Conservation (phyloP, 2,329 filamentous ascomycete species). For the Fonsecaea pugnacius region DNA sequence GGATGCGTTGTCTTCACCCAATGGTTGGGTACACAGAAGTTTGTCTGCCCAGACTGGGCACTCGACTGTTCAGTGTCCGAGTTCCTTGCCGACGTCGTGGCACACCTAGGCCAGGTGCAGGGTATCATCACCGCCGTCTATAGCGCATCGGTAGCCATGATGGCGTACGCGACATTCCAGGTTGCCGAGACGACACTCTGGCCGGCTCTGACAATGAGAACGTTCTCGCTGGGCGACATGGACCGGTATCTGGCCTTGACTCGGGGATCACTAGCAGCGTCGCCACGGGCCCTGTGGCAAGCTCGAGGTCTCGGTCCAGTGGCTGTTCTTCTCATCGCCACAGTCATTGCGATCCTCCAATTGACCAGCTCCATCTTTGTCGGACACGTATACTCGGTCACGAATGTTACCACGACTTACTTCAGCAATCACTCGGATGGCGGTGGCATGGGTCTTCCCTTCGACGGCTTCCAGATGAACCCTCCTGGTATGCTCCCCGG, state of each 20-base stretch:
- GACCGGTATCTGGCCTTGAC: constrained; percentile 6
- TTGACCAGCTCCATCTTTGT: constrained; percentile 5
- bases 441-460: constrained; percentile 4
- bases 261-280: not conserved
- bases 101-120: constrained; percentile 5
- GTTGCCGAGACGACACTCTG: constrained; percentile 3
- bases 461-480: constrained; percentile 7
- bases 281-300: not conserved
- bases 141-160: not conserved
- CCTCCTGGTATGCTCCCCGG: not conserved
- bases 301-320: not conserved
- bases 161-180: constrained; percentile 3
- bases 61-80: constrained; percentile 7
- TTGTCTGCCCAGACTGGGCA: constrained; percentile 6
- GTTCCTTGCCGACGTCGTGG: constrained; percentile 3
- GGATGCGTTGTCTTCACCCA: constrained; percentile 2
- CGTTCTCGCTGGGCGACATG: constrained; percentile 1
- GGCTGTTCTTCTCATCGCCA: not conserved
- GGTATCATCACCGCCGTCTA: constrained; percentile 7
- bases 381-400: not conserved
- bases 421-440: constrained; percentile 3
- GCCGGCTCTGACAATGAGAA: not conserved
- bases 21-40: constrained; percentile 1
- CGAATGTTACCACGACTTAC: constrained; percentile 8
- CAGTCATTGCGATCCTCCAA: constrained; percentile 4